A percentile compares a stretch with the other conserved stretches of the same genome.
These are phyloP conservation scores for Corinectria fuckeliana DNA, from an alignment of 2,329 filamentous ascomycete species.

Conservation along the genomic window DNA sequence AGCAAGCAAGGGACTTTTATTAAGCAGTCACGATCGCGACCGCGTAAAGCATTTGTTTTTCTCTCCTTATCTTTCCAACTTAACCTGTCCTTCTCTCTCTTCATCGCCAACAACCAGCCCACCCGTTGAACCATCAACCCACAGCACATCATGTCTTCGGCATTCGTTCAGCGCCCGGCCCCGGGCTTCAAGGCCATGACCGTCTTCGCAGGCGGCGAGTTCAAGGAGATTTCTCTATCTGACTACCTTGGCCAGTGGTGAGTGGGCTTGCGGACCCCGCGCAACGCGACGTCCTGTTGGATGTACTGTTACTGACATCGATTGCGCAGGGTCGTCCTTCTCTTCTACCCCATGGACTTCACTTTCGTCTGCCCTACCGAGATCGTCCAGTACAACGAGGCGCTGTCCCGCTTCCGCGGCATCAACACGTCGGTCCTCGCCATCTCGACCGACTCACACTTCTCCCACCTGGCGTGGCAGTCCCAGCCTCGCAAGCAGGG, in stretches of 20 bases:
- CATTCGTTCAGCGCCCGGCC: constrained; percentile 56
- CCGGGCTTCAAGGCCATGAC: constrained; percentile 57
- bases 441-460: constrained; percentile 67
- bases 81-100: too few relatives aligned
- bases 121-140: too few relatives aligned
- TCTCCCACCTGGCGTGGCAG: constrained; percentile 63
- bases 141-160: constrained; percentile 52
- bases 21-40: too few relatives aligned
- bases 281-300: not conserved
- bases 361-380: constrained; percentile 72
- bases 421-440: constrained; percentile 67
- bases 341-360: constrained; percentile 73
- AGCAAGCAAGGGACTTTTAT: too few relatives aligned
- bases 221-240: constrained; percentile 54
- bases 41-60: too few relatives aligned
- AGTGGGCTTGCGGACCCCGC: not conserved
- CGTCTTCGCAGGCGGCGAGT: constrained; percentile 56
- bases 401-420: constrained; percentile 63
- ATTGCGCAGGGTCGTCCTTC: constrained; percentile 66
- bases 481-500: constrained; percentile 65
- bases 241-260: constrained; percentile 57
- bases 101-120: too few relatives aligned
- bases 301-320: too few relatives aligned
- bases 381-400: constrained; percentile 69
- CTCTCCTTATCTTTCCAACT: too few relatives aligned